Base-by-base conservation (phyloP, 495 filamentous ascomycete species). In the Astrothelium subdiscretum region DNA sequence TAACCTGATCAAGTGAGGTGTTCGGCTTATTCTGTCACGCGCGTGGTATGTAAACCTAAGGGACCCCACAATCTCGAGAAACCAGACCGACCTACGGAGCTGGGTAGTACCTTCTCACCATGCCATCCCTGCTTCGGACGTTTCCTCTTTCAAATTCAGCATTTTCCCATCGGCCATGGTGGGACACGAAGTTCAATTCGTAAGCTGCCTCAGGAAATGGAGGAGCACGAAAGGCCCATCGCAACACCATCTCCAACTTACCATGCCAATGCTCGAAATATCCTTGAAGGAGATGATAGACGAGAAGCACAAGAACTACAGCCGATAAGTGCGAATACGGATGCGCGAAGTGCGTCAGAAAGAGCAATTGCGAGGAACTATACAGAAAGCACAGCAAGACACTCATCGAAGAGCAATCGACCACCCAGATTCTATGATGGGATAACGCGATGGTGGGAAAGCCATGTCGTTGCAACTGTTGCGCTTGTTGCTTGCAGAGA, bases 401-500 rank as follows among this genome's bases (percentile, higher is more conserved):
- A 54, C 3, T 54, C 48, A 2, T 29, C 22, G 15, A 26, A 20
- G 5, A 54, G n/a, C 24, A 0, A 29, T 10, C 48, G 48, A 54
- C 4, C 20, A 2, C 48, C 48, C 0, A 26, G 24, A 54, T 29
- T 26, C 24, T 70, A 69, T 40, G 66, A 71, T 44, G 63, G 69
- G 22, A 42, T 78, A 3, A 63, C 62, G 20, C 73, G 62, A 44
- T 76, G 77, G 52, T 82, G 79, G 79, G 66, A 68, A 51, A 70
- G 73, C 26, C 72, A 82, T 62, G 69, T 82, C 58, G 67, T 68
- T 48, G 65, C 79, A 8, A 67, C 74, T 10, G 78, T 84, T 35
- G 73, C 74, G 11, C 70, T 74, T 57, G 66, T 73, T 32, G 65
- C 72, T 59, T 75, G 75, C 64, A 68, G 78, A 67, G 79, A 84